Percentiles rank a stretch among this genome's conserved stretches.
Conservation (phyloP, 305 asterid genomes). For the Withania somnifera region DNA sequence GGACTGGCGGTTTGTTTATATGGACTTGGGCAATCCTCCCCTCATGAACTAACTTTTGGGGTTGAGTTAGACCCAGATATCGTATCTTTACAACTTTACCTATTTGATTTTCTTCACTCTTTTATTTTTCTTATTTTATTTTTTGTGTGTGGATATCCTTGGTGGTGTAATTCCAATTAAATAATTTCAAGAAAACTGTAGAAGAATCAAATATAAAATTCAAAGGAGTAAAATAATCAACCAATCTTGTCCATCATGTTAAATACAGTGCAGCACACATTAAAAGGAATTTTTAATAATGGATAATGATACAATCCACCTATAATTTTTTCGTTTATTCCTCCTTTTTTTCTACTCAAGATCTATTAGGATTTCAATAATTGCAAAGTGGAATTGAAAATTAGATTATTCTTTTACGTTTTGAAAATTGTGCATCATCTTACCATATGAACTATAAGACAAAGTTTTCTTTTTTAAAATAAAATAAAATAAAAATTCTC, state of each 20-base stretch:
- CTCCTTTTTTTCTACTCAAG: neutral
- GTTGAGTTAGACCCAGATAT: no score
- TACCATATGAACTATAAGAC: neutral
- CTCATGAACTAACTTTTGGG: no score
- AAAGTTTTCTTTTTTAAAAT: neutral
- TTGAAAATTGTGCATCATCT: conserved; percentile 8
- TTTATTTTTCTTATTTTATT: no score
- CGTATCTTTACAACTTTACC: no score
- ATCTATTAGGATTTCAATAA: neutral
- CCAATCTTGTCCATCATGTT: neutral
- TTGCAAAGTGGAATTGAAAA: neutral
- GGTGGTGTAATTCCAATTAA: no score
- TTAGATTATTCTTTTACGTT: conserved; percentile 11
- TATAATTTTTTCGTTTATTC: neutral
- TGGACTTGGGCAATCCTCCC: no score
- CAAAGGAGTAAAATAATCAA: neutral
- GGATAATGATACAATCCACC: neutral
- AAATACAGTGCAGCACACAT: neutral
- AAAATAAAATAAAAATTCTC: no score
- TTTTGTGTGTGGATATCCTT: no score
- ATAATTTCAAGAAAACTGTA: no score
- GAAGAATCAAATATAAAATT: no score
- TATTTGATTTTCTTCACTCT: no score
- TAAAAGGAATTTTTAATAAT: neutral
- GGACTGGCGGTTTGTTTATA: no score